Percentiles rank a stretch among this genome's conserved stretches.
Conservation (phyloP, 139 green algal species). For the Micractinium conductrix region DNA sequence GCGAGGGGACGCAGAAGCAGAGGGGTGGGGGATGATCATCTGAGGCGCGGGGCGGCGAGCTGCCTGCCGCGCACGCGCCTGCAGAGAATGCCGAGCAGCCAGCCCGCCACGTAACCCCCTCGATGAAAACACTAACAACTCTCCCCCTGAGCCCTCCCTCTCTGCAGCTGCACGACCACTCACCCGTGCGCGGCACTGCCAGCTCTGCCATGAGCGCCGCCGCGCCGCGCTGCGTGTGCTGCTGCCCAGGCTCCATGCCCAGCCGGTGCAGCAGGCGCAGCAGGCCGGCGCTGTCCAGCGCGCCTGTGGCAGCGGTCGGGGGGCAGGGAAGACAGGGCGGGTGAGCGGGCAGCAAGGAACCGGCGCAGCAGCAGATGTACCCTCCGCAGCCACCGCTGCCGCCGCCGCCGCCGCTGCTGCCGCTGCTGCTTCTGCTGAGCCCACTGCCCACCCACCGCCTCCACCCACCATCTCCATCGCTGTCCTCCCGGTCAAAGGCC, state of each 20-base stretch:
- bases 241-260: conserved; percentile 56
- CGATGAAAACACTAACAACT: too few species aligned
- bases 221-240: conserved; percentile 43
- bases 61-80: too few species aligned
- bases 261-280: conserved; percentile 48
- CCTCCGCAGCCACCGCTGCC: too few species aligned
- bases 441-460: too few species aligned
- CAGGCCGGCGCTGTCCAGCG: conserved; percentile 13
- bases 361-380: not conserved
- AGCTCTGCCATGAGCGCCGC: conserved; percentile 52
- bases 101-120: too few species aligned
- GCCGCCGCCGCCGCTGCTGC: too few species aligned
- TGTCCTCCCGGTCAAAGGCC: conserved; percentile 49
- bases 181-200: conserved; percentile 30
- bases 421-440: too few species aligned
- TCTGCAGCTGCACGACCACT: too few species aligned
- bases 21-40: too few species aligned
- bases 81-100: too few species aligned
- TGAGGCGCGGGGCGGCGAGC: too few species aligned
- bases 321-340: not conserved
- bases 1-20: not conserved
- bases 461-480: conserved; percentile 39
- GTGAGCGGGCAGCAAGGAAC: not conserved
- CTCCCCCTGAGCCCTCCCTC: too few species aligned
- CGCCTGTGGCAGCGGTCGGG: not conserved